Evolutionary conservation across 805 yeast genomes (phyloP).

Genomic region (Kuraishia ogatae): DNA sequence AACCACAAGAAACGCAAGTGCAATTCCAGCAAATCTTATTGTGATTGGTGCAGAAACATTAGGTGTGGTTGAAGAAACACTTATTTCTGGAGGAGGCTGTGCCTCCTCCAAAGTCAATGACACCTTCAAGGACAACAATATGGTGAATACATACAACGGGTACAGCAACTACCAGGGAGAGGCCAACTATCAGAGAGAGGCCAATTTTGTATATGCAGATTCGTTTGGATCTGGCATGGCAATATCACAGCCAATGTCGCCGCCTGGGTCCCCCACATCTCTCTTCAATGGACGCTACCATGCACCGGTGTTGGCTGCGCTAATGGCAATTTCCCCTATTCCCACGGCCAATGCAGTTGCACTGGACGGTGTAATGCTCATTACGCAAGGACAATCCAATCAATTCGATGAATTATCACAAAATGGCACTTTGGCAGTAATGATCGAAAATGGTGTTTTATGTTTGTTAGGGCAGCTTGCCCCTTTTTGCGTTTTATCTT

Average conservation of each 20-base stretch:
- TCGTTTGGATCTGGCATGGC: too few species aligned
- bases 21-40: background rate
- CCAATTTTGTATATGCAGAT: too few species aligned
- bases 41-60: background rate
- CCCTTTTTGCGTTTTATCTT: background rate
- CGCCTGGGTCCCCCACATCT: background rate
- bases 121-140: background rate
- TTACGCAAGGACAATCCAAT: too few species aligned
- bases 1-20: background rate
- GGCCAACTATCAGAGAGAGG: too few species aligned
- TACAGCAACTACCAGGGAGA: background rate
- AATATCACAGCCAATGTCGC: background rate
- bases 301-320: constrained; percentile 22
- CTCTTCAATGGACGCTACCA: constrained; percentile 5
- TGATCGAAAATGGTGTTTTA: background rate
- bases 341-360: too few species aligned
- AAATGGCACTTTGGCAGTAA: background rate
- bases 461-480: background rate
- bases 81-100: too few species aligned
- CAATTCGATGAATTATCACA: too few species aligned
- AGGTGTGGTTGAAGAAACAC: background rate
- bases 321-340: constrained; percentile 13
- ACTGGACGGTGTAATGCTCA: too few species aligned
- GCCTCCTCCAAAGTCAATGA: too few species aligned
- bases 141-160: too few species aligned